Evolutionary conservation across 1,284 basidiomycete species (phyloP), one percentile per base, ranked within the genome.

Genomic region (Trichosporon asahii): DNA sequence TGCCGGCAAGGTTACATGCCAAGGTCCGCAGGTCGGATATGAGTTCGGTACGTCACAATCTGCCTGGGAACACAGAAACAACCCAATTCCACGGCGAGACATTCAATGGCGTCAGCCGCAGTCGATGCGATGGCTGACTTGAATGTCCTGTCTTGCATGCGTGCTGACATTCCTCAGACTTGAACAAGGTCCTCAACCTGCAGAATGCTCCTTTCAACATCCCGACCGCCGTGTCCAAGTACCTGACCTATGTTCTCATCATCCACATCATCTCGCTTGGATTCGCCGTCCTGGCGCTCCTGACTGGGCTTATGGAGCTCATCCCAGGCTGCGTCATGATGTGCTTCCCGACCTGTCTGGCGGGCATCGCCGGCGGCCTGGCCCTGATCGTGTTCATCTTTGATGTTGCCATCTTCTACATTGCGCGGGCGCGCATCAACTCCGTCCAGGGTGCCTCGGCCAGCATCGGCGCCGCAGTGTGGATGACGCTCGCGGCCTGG

Each of bases 401-500:
- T 81, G 93, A 95, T 81, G 82, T 95, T 68, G 90, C 88, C 74
- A 85, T 95, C 70, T 95, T 95, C 85, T 94, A 92, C 85, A 83
- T 93, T 66, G 90, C 91, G 70, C 92, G 90, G 78, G 84, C 89
- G 63, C 87, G 92, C 67, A 90, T 95, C 78, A 90, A 92, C 79
- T 77, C 84, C 11, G 88, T 92, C 18, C 66, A 78, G 2, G 88
- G 89, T 35, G 93, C 91, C 1, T 86, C 85, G 0, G 93, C 93
- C 0, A 83, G 85, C 15, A 90, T 94, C 8, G 93, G 93, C 12
- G 89, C 86, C 69, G 91, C 89, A 8, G 88, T 94, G 25, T 95
- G 93, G 93, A 85, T 95, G 65, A 94, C 92, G 0, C 87, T 95
- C 40, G 90, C 88, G 0, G 90, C 93, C 0, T 94, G 91, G 90